Evolutionary conservation across 306 rosid genomes (phyloP).

Genomic region (Malus sieversii): DNA sequence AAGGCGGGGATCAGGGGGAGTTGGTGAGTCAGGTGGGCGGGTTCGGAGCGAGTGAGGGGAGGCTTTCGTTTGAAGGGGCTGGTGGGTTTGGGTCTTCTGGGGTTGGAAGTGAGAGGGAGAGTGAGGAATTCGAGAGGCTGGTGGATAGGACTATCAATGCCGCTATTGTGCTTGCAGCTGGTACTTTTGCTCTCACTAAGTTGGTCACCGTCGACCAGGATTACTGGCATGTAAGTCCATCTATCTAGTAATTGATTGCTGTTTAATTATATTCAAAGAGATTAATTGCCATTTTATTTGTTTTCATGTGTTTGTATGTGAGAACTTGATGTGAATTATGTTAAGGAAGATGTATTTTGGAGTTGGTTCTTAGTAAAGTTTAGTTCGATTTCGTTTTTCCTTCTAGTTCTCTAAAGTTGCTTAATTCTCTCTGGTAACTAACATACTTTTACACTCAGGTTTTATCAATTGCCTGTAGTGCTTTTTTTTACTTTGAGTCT

Average conservation of each 20-base stretch:
- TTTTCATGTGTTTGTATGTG: not conserved
- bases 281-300: not conserved
- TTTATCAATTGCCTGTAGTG: not conserved
- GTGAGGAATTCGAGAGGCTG: conserved; percentile 38
- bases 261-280: not conserved
- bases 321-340: not conserved
- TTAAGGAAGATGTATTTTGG: not conserved
- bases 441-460: not conserved
- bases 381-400: not conserved
- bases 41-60: conserved; percentile 51
- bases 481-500: not conserved
- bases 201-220: conserved; percentile 83
- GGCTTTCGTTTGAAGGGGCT: conserved; percentile 61
- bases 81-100: conserved; percentile 50
- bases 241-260: not conserved
- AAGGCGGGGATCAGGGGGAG: conserved; percentile 43
- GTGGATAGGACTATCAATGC: conserved; percentile 76
- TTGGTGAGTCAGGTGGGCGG: conserved; percentile 55
- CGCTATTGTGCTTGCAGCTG: conserved; percentile 73
- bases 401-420: not conserved
- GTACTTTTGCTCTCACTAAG: conserved; percentile 71
- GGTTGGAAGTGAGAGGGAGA: conserved; percentile 24
- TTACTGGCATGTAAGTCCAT: conserved; percentile 88
- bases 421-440: not conserved
- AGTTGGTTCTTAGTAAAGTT: not conserved